Base-by-base conservation (phyloP, 768 basidiomycete genomes). In the Crepidotus variabilis region DNA sequence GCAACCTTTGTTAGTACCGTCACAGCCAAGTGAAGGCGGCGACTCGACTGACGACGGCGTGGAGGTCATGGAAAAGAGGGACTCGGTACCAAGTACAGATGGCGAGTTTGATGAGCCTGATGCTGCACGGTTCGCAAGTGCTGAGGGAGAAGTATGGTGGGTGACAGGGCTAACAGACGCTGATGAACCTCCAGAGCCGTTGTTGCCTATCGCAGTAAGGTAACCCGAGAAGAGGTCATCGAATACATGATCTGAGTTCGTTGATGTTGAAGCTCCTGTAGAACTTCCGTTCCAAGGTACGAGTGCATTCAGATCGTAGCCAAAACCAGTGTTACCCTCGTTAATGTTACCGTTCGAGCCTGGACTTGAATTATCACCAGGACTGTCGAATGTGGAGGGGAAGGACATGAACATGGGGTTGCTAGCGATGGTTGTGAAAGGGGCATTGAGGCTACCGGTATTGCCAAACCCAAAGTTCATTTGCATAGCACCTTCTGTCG, bases 361-460 rank as follows among this genome's bases (percentile, higher is more conserved):
- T 5, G 57, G 57, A 28, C 55, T 43, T 32, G 61, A 46, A 50
- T 47, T 35, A 56, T 10, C 73, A 63, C 14, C 72, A 68, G 34
- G 72, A 63, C 43, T 50, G 58, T 86, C 85, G 60, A 80, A 84
- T 6, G 73, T 70, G 18, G 83, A 80, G 14, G 86, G 81, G 66
- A 88, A 88, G n/a, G 90, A 90, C 76, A 89, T 90, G 76, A 88
- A 92, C 72, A 85, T 78, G 1, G 92, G 90, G 60, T 92, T 92
- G 71, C 79, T 85, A 50, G 90, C 90, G 56, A 94, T 86, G 10
- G 88, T 90, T 56, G 87, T 92, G 69, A 83, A 92, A 1, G 84
- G 80, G 6, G 77, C 74, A 33, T 74, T 74, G 14, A 69, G 1
- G 77, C 69, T 28, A 78, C 67, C n/a, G 6, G 80, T 73, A 59